Base-by-base conservation (phyloP, 768 basidiomycete genomes). In the Crepidotus variabilis region DNA sequence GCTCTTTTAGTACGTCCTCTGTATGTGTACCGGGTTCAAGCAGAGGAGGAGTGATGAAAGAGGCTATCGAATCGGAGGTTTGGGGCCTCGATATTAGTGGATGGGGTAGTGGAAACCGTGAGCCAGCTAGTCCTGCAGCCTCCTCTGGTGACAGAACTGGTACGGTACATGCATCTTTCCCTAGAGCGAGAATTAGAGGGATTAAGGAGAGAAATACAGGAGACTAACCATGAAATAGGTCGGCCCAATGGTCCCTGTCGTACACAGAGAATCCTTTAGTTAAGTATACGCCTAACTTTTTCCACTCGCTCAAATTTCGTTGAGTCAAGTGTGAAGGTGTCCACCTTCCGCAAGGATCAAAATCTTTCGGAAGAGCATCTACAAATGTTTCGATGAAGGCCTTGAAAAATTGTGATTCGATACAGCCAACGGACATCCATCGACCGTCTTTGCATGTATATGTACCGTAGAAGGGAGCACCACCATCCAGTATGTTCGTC, bases 371-470 rank as follows among this genome's bases (percentile, higher is more conserved):
- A 6, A 90, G 66, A 21, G 80, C 78, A 18, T 69, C 66, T 32
- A 79, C 63, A 67, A 91, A 88, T 1, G 61, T 63, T 9, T 77
- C 72, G 46, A 90, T 72, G 63, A 92, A 91, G 0, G 70, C 72
- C 21, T 73, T 69, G 68, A 86, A 91, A 70, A 91, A 91, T 39
- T 81, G 79, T 5, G 87, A 85, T 65, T 92, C 90, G 11, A 90
- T 66, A 63, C 88, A 90, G 24, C 82, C 90, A 23, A 93, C 81
- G 2, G 86, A 83, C 79, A 94, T 88, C 79, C 82, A 90, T 36
- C 78, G 72, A 1, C 85, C 86, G 65, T 88, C 89, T 55, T 82
- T 75, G 65, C 90, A 92, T 0, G 78, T 76, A 62, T 94, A 92
- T 9, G 89, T 71, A 57, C 77, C 78, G 63, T 94, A 94, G 72